Conservation (phyloP, 1,284 basidiomycete genomes). For the Pterula multifida region DNA sequence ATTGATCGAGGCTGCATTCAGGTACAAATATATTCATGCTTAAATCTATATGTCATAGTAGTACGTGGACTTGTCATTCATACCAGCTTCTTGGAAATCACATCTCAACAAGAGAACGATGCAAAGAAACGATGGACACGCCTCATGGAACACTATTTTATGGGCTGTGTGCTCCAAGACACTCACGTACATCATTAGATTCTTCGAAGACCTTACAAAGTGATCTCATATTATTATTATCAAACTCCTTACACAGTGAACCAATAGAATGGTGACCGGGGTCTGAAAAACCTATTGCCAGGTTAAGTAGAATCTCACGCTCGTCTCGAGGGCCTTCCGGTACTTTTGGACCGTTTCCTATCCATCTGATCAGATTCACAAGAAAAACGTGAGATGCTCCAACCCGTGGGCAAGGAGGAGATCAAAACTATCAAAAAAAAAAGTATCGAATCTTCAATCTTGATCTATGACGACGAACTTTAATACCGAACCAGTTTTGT, state of each 20-base stretch:
- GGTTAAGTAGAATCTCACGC: background rate
- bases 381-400: background rate
- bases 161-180: no score
- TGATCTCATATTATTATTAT: no score
- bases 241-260: no score
- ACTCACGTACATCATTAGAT: no score
- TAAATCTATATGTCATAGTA: background rate
- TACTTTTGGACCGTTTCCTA: background rate
- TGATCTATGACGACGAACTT: conserved; percentile 1
- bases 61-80: no score
- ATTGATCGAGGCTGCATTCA: background rate
- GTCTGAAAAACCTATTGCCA: no score
- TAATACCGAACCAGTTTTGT: background rate
- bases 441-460: background rate
- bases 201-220: no score
- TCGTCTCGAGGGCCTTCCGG: background rate
- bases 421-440: background rate
- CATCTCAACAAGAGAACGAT: background rate
- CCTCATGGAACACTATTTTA: background rate
- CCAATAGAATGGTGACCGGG: no score
- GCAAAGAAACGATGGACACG: background rate
- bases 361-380: background rate
- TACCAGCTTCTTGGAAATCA: background rate
- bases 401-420: background rate
- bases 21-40: conserved; percentile 1